Evolutionary conservation across 345 rosid species (phyloP).

Genomic region (Cardiospermum halicacabum): DNA sequence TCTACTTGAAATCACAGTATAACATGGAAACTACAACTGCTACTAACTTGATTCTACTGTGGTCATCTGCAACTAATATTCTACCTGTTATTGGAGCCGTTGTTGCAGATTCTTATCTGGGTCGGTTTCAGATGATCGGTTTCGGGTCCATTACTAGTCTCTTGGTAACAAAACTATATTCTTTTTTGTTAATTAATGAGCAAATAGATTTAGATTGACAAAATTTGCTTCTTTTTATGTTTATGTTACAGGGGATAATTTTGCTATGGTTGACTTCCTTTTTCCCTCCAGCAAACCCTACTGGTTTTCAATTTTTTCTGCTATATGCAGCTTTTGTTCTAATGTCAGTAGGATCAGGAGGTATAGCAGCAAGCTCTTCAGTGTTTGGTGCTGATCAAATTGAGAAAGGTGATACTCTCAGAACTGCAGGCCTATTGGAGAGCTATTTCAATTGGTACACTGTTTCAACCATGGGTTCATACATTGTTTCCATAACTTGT

Average conservation of each 20-base stretch:
- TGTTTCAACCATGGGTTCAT: conserved; percentile 21
- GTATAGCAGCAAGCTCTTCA: conserved; percentile 45
- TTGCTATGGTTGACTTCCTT: conserved; percentile 24
- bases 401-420: neutral
- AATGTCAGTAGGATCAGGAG: conserved; percentile 56
- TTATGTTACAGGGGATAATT: conserved; percentile 22
- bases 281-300: conserved; percentile 21
- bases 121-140: conserved; percentile 13
- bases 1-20: conserved; percentile 27
- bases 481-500: conserved; percentile 31
- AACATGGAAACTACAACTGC: conserved; percentile 15
- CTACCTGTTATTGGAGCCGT: conserved; percentile 28
- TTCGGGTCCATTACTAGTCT: conserved; percentile 18
- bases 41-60: conserved; percentile 10
- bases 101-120: conserved; percentile 27
- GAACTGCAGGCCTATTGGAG: conserved; percentile 22
- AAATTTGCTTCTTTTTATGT: too few species aligned
- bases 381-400: conserved; percentile 66
- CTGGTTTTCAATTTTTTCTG: conserved; percentile 24
- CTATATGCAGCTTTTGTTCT: conserved; percentile 34
- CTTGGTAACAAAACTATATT: too few species aligned
- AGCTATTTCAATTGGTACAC: conserved; percentile 53
- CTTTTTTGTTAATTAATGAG: too few species aligned
- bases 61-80: conserved; percentile 19
- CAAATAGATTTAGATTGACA: neutral